These are phyloP conservation scores for Talaromyces sp. DNA, from an alignment of 2,329 filamentous ascomycete genomes.

Conservation along the genomic window DNA sequence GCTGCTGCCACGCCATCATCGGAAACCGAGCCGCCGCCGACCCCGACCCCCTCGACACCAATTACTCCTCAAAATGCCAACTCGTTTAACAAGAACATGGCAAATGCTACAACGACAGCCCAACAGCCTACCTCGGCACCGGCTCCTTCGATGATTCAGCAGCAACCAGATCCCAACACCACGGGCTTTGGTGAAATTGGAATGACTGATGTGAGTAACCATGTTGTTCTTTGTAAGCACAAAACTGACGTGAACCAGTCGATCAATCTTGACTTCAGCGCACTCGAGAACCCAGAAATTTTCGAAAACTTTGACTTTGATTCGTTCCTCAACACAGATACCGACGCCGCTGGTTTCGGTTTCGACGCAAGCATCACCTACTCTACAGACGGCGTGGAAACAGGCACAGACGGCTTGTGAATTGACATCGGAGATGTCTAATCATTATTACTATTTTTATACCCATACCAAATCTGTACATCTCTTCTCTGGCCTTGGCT, in stretches of 20 bases:
- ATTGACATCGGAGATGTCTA: not conserved
- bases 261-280: constrained; percentile 40
- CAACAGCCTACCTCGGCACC: constrained; percentile 30
- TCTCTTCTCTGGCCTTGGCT: constrained; percentile 20
- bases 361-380: constrained; percentile 38
- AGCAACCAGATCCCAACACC: constrained; percentile 27
- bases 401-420: constrained; percentile 20
- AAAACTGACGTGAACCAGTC: constrained; percentile 20
- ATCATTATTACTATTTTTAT: constrained; percentile 6
- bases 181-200: constrained; percentile 28
- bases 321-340: constrained; percentile 57
- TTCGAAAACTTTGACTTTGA: constrained; percentile 60
- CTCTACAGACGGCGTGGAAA: constrained; percentile 38
- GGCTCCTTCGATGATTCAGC: constrained; percentile 30
- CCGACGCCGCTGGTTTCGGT: constrained; percentile 35
- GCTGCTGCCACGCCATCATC: constrained; percentile 40
- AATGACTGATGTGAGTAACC: constrained; percentile 32
- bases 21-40: constrained; percentile 43
- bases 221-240: not conserved
- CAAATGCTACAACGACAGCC: constrained; percentile 24
- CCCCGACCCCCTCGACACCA: constrained; percentile 45
- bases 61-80: constrained; percentile 43
- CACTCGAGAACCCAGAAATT: constrained; percentile 42
- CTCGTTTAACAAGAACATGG: constrained; percentile 38
- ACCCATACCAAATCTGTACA: constrained; percentile 23